phyloP scores from a whole-genome alignment of 768 basidiomycete species.

The Piloderma croceum region DNA sequence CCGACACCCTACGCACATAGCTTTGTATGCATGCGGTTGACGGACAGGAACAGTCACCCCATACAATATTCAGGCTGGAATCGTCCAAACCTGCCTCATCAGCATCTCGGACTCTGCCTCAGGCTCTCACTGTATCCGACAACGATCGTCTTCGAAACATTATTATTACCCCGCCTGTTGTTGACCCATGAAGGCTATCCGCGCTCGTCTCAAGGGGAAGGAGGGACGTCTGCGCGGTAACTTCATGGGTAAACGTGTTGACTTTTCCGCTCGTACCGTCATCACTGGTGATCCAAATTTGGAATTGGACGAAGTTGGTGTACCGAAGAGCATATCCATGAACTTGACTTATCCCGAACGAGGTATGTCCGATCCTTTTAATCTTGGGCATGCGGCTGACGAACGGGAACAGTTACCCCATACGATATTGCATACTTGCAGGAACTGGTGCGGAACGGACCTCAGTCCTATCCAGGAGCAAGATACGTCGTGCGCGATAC shows the following conservation, averaged over 20 bases:
- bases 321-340: conserved; percentile 93
- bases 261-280: conserved; percentile 98
- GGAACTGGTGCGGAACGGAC: conserved; percentile 91
- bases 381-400: conserved; percentile 7
- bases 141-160: too few species aligned
- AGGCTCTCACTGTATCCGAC: too few species aligned
- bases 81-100: too few species aligned
- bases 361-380: conserved; percentile 47
- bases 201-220: conserved; percentile 96
- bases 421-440: conserved; percentile 95
- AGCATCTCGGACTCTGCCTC: too few species aligned
- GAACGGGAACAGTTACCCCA: conserved; percentile 69
- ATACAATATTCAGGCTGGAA: too few species aligned
- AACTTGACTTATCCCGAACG: conserved; percentile 96
- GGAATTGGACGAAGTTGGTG: conserved; percentile 94
- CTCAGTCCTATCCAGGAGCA: conserved; percentile 91
- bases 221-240: conserved; percentile 97
- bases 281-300: conserved; percentile 99
- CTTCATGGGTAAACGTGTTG: conserved; percentile 98
- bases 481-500: conserved; percentile 96
- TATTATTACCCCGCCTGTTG: too few species aligned
- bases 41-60: too few species aligned
- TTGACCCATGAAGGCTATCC: conserved; percentile 95
- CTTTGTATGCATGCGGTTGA: too few species aligned
- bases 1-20: too few species aligned